Base-by-base conservation (phyloP, 2,329 filamentous ascomycete species). In the Fusarium veterinarium region DNA sequence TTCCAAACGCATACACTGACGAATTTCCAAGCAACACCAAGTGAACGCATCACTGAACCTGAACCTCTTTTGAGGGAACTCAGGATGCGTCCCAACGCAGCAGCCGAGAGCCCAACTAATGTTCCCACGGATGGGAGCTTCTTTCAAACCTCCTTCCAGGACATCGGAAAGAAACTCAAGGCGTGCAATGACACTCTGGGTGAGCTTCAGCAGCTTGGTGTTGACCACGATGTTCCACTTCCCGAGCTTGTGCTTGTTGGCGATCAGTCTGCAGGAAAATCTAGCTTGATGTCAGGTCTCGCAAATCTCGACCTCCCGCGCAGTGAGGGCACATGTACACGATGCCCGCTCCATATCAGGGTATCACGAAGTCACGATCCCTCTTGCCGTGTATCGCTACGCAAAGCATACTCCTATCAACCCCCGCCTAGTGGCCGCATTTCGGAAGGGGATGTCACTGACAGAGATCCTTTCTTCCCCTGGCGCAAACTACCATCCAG, bases 261-360 rank as follows among this genome's bases (percentile, higher is more conserved):
- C 0, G 94, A 97, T 53, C 95, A 97, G 77, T 93, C 90, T 1
- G 92, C 94, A 0, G 95, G 95, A 0, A 97, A 97, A 78, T 94
- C 91, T 0, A 94, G 84, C 33, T 77, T 89, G 9, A 89, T 89
- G 87, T 91, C 91, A 17, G 91, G 89, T 0, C 88, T 93, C 51
- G 86, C 88, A 0, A 92, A 91, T 8, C 91, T 96, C 30, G 90
- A 91, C 25, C 88, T 95, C 0, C 94, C 94, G 0, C 87, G 92
- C 4, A 89, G 88, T 44, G 88, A 89, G 8, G 92, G 91, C 0
- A 93, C 92, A 0, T 97, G 95, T 76, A 97, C 95, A 0, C 84
- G 92, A 0, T 97, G 93, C 64, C 94, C 94, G 0, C 87, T 97
- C 0, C 92, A 95, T 60, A 96, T 97, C 56, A 91, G 92, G 1